Conservation (phyloP, 331 rosid species). For the Saraca asoca region DNA sequence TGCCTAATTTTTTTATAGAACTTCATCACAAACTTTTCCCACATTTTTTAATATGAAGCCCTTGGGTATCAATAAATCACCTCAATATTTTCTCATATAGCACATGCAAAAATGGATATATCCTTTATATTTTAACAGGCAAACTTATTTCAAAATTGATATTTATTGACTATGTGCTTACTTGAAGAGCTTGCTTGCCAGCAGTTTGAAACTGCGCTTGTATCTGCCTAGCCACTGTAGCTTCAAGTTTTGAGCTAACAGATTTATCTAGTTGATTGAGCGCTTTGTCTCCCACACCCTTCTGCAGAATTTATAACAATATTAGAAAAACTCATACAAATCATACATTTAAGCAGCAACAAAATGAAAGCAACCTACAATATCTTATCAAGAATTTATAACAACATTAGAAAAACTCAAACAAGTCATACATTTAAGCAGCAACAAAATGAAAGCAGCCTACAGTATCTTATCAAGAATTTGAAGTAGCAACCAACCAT, state of each 20-base stretch:
- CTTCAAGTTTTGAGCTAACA: constrained; percentile 82
- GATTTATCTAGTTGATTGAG: constrained; percentile 86
- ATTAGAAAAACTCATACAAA: constrained; percentile 32
- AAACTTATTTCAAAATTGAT: too few relatives aligned
- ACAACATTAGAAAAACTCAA: too few relatives aligned
- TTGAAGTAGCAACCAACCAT: constrained; percentile 21
- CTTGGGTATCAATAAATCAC: too few relatives aligned
- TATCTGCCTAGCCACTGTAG: constrained; percentile 85
- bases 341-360: constrained; percentile 2
- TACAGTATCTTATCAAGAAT: background rate
- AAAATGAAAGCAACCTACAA: background rate
- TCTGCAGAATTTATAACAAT: constrained; percentile 53
- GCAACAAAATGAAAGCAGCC: background rate
- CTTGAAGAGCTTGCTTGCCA: constrained; percentile 97
- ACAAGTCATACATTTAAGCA: constrained; percentile 13
- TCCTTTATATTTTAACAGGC: too few relatives aligned
- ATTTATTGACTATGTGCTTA: constrained; percentile 27
- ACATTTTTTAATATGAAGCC: too few relatives aligned
- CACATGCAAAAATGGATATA: too few relatives aligned
- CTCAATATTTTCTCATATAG: too few relatives aligned
- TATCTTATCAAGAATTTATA: background rate
- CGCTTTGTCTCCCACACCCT: constrained; percentile 92
- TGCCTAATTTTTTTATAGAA: too few relatives aligned
- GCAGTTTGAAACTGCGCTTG: constrained; percentile 96
- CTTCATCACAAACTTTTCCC: too few relatives aligned